Conservation (phyloP, 2,329 filamentous ascomycete species). For the Leptographium wingfieldii region DNA sequence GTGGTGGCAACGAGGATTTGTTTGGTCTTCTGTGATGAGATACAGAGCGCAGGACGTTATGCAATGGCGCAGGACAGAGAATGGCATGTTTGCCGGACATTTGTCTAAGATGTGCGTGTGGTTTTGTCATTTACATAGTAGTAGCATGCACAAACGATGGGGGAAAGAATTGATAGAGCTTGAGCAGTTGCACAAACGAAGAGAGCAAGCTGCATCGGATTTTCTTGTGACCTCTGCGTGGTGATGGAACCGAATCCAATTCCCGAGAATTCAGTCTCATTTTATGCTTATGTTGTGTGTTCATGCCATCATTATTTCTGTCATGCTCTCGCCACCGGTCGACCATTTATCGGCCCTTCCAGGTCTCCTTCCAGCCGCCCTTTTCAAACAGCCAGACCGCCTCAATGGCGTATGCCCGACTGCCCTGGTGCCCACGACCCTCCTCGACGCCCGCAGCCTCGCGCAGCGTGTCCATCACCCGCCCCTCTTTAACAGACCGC, state of each 20-base stretch:
- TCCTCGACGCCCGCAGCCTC: constrained; percentile 57
- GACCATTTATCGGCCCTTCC: constrained; percentile 28
- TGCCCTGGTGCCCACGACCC: constrained; percentile 61
- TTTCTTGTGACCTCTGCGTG: no score
- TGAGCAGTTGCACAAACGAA: not conserved
- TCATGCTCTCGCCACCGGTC: not conserved
- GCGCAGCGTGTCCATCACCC: constrained; percentile 62
- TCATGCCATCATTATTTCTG: not conserved
- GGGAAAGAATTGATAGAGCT: not conserved
- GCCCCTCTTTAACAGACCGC: constrained; percentile 63
- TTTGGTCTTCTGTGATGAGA: constrained; percentile 38
- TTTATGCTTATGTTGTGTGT: not conserved
- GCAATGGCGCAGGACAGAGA: not conserved
- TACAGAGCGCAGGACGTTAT: not conserved
- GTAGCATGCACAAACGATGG: not conserved
- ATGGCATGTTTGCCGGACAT: not conserved
- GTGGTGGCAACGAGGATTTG: constrained; percentile 44
- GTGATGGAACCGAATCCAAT: no score
- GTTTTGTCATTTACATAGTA: not conserved
- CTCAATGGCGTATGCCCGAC: constrained; percentile 74
- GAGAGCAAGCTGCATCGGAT: no score
- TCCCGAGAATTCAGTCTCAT: no score
- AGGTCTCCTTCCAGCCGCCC: constrained; percentile 57
- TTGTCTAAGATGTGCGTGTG: not conserved
- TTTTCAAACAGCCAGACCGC: constrained; percentile 73